Evolutionary conservation across 306 rosid genomes (phyloP), one percentile per base, ranked within the genome.

Genomic region (Luffa acutangula): DNA sequence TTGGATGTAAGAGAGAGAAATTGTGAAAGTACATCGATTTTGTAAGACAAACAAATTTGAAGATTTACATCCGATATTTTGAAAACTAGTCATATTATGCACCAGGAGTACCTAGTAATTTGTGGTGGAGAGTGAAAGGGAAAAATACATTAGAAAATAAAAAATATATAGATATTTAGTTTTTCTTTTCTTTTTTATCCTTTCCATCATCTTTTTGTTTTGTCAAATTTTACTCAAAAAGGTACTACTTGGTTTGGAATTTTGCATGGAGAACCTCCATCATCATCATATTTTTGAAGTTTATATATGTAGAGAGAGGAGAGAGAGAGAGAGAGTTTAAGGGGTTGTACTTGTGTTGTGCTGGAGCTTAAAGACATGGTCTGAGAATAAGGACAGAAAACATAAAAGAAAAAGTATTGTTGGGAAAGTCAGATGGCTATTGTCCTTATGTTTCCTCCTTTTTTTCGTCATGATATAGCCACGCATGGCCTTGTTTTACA

Each of bases 371-470:
- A n/a, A 73, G 78, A 73, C 80, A 58, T 77, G 13, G 9, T 33
- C 75, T 78, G 75, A 65, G 48, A 63, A 60, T 62, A 65, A 45
- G 60, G 81, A 11, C 72, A 78, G 81, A 78, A 78, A 78, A 49
- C 81, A 78, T 45, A 63, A 60, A 62, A 78, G 71, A 63, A 78
- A 60, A 48, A 49, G 81, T n/a, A 49, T 12, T 64, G 75, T 49
- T 62, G 72, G 81, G 9, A 65, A 78, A 78, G 73, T 59, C 79
- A 56, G 79, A 76, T 41, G 79, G 41, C 6, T 67, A 31, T 43
- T 18, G 81, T 78, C 75, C 81, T 78, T 49, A 13, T 78, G 81
- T 78, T 78, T 78, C 74, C 75, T 63, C 48, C 57, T 64, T 78
- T 54, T 78, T 63, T 46, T 63, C 17, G 74, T 60, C 75, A 78